phyloP scores from a whole-genome alignment of 257 asterid species.

The Haberlea rhodopensis region DNA sequence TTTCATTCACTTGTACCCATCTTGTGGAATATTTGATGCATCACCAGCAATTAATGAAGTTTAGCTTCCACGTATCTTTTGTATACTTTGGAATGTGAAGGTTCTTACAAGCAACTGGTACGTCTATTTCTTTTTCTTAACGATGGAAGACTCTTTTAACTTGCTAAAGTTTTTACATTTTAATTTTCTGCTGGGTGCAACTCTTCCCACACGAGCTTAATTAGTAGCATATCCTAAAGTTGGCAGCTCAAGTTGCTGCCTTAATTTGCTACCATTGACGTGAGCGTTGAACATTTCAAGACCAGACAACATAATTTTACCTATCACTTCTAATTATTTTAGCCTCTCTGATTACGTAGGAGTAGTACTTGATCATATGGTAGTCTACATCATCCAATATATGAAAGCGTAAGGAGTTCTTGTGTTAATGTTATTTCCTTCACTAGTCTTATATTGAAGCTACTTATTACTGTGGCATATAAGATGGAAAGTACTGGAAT shows the following conservation, averaged over 20 bases:
- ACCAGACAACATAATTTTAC: slow-evolving; percentile 34
- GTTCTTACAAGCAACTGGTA: no score
- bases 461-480: not conserved
- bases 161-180: no score
- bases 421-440: slow-evolving; percentile 13
- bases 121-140: slow-evolving; percentile 1
- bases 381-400: slow-evolving; percentile 28
- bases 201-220: not conserved
- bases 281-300: slow-evolving; percentile 81
- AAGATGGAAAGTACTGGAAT: not conserved
- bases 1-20: not conserved
- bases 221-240: no score
- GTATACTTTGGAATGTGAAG: not conserved
- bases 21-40: not conserved
- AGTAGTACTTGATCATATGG: slow-evolving; percentile 21
- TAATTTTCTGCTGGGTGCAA: no score
- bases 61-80: not conserved
- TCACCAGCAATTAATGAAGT: not conserved
- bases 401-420: not conserved
- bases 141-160: no score
- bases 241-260: no score
- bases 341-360: slow-evolving; percentile 22
- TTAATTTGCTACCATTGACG: no score
- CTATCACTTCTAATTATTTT: not conserved
- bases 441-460: slow-evolving; percentile 23